phyloP scores from a whole-genome alignment of 2,329 filamentous ascomycete genomes.

The Hypoxylon sp. region DNA sequence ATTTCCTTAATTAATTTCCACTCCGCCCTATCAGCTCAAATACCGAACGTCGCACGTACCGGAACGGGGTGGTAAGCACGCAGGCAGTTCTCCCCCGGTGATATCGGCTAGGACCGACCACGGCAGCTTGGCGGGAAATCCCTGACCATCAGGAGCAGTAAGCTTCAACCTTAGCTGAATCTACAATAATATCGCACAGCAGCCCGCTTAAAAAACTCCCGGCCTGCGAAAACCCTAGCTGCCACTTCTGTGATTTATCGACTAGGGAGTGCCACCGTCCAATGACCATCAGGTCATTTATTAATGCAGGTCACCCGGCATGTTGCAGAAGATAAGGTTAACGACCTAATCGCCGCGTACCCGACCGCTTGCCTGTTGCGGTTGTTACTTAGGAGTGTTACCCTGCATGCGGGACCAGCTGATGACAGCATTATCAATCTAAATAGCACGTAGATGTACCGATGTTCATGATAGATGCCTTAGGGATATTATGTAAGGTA shows the following conservation, averaged over 20 bases:
- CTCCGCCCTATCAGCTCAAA: slow-evolving; percentile 34
- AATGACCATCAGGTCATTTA: slow-evolving; percentile 29
- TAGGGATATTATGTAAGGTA: background rate
- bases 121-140: slow-evolving; percentile 40
- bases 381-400: slow-evolving; percentile 34
- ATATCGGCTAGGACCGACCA: slow-evolving; percentile 35
- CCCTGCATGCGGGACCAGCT: slow-evolving; percentile 27
- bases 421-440: slow-evolving; percentile 29
- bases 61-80: slow-evolving; percentile 35
- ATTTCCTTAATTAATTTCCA: slow-evolving; percentile 19
- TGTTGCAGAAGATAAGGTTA: slow-evolving; percentile 38
- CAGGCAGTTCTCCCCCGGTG: slow-evolving; percentile 27
- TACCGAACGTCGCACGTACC: slow-evolving; percentile 24
- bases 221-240: slow-evolving; percentile 23
- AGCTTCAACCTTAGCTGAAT: slow-evolving; percentile 19
- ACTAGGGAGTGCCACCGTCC: slow-evolving; percentile 22
- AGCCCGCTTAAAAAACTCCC: slow-evolving; percentile 10
- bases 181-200: slow-evolving; percentile 10
- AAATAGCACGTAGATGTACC: slow-evolving; percentile 1
- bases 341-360: slow-evolving; percentile 14
- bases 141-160: slow-evolving; percentile 34
- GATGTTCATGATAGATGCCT: slow-evolving; percentile 11
- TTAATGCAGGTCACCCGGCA: slow-evolving; percentile 38
- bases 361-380: slow-evolving; percentile 37
- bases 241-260: slow-evolving; percentile 29